Conservation (phyloP, 768 basidiomycete genomes). For the Pholiota conissans region DNA sequence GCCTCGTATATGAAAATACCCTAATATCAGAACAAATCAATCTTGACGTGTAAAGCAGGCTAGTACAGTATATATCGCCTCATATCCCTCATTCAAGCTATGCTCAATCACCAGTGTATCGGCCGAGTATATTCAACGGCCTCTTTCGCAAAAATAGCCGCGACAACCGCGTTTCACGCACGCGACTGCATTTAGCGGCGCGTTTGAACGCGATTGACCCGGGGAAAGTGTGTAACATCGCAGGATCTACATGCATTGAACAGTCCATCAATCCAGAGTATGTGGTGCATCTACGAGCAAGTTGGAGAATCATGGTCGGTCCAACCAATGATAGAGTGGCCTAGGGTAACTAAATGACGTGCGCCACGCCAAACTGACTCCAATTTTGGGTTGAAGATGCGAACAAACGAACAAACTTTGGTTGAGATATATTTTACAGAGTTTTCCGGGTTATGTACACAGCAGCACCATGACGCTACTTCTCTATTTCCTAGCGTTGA, state of each 20-base stretch:
- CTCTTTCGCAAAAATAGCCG: neutral
- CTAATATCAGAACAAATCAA: too few species aligned
- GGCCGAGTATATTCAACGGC: neutral
- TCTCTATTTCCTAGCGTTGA: slow-evolving; percentile 58
- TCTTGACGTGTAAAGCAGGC: too few species aligned
- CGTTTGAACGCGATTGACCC: neutral
- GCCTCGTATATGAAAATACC: too few species aligned
- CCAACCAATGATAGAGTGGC: neutral
- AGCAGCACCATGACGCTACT: neutral
- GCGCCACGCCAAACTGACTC: neutral
- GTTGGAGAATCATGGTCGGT: neutral
- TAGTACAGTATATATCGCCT: too few species aligned
- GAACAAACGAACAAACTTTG: too few species aligned
- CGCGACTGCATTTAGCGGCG: neutral
- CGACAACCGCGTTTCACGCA: neutral
- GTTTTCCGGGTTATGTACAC: neutral
- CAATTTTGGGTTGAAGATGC: too few species aligned
- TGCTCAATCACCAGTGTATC: too few species aligned
- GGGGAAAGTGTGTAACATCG: neutral
- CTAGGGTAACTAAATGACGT: neutral
- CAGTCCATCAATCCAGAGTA: neutral
- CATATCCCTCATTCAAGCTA: too few species aligned
- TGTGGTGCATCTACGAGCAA: neutral
- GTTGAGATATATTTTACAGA: neutral
- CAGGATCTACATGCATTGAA: neutral